Base-by-base conservation (phyloP, 2,329 filamentous ascomycete genomes). In the Penicillium glabrum region DNA sequence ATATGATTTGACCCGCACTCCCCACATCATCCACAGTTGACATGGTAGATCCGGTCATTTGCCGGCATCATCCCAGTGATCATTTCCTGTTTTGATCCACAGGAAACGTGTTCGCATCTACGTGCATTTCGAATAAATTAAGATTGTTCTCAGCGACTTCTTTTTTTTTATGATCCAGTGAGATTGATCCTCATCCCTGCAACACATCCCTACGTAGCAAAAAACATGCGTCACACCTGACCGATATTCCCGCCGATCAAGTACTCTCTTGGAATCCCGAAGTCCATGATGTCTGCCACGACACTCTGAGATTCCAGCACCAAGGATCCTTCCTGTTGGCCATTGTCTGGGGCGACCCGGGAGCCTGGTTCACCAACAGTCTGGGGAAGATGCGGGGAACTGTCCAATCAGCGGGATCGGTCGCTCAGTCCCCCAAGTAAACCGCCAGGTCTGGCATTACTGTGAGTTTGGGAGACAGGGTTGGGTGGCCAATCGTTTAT, bases 1-100 rank as follows among this genome's bases (percentile, higher is more conserved):
- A 48, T 45, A 50, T 56, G 50, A 62, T 61, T 53, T 56, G 57
- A 58, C 53, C 63, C 59, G 64, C 63, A 37, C 39, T 23, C 33
- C 19, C 50, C 37, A 21, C 60, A 45, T 52, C 9, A 21, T 46
- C 24, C 24, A 46, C 45, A 29, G 14, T 47, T 14, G 58, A 49
- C 61, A 53, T 57, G 53, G 57, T 47, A 60, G 60, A 59, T 63
- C 59, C 10, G 44, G 53, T 62, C 46, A 48, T 26, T 48, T 48
- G 19, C 46, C 46, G 46, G 46, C 46, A 48, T 48, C 27, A 48
- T 6, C 23, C 16, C 14, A 24, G 46, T 35, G 46, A 48, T 48
- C 46, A 19, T 48, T 48, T 35, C 46, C 46, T 26, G 21, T 48
- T 48, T 33, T 5, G 31, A 37, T 16, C 10, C 27, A n/a, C 8